Evolutionary conservation across 169 alveolate species (phyloP), one percentile per base, ranked within the genome.

Genomic region (Eimeria nieschulzi): DNA sequence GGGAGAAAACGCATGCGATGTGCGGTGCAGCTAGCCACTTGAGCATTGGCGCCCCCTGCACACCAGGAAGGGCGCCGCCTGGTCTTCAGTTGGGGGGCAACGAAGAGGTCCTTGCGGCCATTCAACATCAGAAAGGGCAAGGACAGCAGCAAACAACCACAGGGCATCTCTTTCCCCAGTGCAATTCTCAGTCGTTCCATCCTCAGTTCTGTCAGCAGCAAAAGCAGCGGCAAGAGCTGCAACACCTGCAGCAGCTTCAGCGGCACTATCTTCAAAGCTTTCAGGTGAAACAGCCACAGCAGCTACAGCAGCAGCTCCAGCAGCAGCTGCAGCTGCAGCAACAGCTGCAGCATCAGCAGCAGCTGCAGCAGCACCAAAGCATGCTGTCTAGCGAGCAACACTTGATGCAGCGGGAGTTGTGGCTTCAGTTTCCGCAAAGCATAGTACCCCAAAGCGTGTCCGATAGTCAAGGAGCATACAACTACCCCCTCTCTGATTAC

Each of bases 81-180:
- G 51, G 71, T n/a, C 70, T 78, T 17, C 71, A 78, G 71, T 7
- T 78, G 64, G 86, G 86, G 23, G 86, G n/a, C 13, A 51, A 8
- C 23, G 26, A 21, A 26, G 76, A 66, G 12, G 25, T 21, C 76
- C 26, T 66, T 15, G 26, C 51, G 21, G 46, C 17, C 46, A 10
- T 19, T 55, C 86, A 78, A 54, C 86, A 78, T 64, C 86, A 53
- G 71, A 64, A 54, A n/a, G 9, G 51, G 71, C 86, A 78, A 56
- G 68, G 23, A 15, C 86, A 54, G 51, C 26, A 78, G 71, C 86
- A 78, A 56, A 5, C 68, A 15, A 5, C 68, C 23, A 19, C 68
- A 19, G 68, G 68, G 68, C 78, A 68, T 23, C 54, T n/a, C 51
- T 5, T 23, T 10, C 33, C 19, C 25, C 61, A 63, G 76, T 53